A percentile compares a stretch with the other conserved stretches of the same genome.
These are phyloP conservation scores for Xerophyta viscosa DNA, from an alignment of 106 monocot species.

Conservation along the genomic window DNA sequence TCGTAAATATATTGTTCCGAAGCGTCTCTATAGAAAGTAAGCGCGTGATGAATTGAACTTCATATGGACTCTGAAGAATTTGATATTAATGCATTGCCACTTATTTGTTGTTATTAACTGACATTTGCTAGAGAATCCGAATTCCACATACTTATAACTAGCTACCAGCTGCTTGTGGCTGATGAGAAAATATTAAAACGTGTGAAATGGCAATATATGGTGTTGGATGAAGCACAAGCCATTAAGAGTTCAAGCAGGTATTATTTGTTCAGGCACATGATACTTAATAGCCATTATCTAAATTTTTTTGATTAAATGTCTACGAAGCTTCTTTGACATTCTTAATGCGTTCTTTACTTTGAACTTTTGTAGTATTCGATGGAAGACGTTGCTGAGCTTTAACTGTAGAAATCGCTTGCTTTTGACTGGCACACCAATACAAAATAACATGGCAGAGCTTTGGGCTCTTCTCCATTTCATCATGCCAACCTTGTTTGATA, in stretches of 20 bases:
- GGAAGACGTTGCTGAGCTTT: constrained; percentile 94
- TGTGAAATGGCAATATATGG: constrained; percentile 99
- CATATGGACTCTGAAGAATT: neutral
- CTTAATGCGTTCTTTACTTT: too few relatives aligned
- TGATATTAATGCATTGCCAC: neutral
- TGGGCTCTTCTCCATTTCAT: constrained; percentile 99
- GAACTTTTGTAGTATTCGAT: constrained; percentile 55
- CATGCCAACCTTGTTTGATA: constrained; percentile 98
- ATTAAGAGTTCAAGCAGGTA: constrained; percentile 99
- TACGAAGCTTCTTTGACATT: too few relatives aligned
- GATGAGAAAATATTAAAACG: constrained; percentile 85
- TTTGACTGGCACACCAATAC: constrained; percentile 96
- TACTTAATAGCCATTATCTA: too few relatives aligned
- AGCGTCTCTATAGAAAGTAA: constrained; percentile 92
- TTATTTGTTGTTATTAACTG: too few relatives aligned
- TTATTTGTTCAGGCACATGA: too few relatives aligned
- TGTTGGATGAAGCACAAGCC: constrained; percentile 98
- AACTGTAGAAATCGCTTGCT: constrained; percentile 98
- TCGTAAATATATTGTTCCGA: constrained; percentile 89
- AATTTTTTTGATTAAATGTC: too few relatives aligned
- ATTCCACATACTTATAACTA: constrained; percentile 96
- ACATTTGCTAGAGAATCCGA: constrained; percentile 63
- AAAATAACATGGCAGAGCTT: constrained; percentile 98
- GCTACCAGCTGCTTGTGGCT: constrained; percentile 85
- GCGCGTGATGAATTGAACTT: neutral